These are phyloP conservation scores for Fragaria iinumae DNA, from an alignment of 306 rosid species.

Conservation along the genomic window DNA sequence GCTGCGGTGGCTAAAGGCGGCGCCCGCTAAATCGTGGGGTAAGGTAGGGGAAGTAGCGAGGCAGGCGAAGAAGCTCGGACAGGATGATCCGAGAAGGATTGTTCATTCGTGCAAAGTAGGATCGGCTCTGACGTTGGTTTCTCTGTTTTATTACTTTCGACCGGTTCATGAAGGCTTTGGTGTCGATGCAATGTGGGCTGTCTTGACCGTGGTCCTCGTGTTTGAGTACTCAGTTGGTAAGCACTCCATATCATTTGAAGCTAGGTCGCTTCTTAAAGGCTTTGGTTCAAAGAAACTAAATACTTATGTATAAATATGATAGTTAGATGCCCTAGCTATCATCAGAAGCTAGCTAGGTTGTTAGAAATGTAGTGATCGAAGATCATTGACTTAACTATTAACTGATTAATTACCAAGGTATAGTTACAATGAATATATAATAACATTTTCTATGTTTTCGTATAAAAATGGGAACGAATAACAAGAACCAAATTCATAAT, in stretches of 20 bases:
- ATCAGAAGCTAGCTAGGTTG: background rate
- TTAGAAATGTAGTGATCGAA: background rate
- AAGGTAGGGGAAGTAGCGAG: background rate
- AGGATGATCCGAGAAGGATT: conserved; percentile 31
- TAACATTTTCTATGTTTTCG: no score
- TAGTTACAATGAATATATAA: no score
- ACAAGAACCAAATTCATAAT: no score
- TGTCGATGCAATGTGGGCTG: conserved; percentile 28
- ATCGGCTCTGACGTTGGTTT: conserved; percentile 29
- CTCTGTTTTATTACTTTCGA: conserved; percentile 27
- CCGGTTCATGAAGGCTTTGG: conserved; percentile 30
- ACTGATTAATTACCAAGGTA: background rate
- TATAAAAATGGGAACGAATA: no score
- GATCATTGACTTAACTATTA: background rate
- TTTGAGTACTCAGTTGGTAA: conserved; percentile 30
- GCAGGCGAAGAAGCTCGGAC: conserved; percentile 17
- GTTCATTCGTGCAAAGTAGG: conserved; percentile 35
- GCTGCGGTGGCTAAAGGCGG: background rate
- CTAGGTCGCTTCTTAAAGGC: background rate
- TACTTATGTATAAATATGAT: background rate
- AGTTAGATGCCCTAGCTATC: no score
- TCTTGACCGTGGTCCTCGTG: conserved; percentile 27
- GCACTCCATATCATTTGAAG: background rate
- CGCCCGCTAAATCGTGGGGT: background rate
- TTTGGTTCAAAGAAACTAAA: background rate